These are phyloP conservation scores for Nevesoporus exiguus DNA, from an alignment of 768 basidiomycete species.

Conservation along the genomic window DNA sequence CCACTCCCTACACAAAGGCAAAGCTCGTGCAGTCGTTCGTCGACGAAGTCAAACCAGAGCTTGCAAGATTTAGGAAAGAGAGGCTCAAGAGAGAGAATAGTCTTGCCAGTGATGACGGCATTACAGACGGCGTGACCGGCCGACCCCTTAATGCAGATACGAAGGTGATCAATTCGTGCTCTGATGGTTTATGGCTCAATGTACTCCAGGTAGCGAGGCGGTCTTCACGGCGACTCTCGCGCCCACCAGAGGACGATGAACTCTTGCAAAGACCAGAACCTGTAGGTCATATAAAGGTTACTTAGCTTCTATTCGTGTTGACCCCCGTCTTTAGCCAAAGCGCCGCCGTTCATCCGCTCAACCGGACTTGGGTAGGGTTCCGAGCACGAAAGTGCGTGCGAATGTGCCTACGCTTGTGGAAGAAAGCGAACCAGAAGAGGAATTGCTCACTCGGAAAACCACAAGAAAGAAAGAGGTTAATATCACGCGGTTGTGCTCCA, in stretches of 20 bases:
- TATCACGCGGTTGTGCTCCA: background rate
- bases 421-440: constrained; percentile 76
- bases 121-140: constrained; percentile 82
- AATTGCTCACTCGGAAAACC: constrained; percentile 56
- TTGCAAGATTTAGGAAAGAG: constrained; percentile 58
- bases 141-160: constrained; percentile 48
- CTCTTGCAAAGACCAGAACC: constrained; percentile 49
- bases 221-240: constrained; percentile 64
- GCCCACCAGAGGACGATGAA: constrained; percentile 46
- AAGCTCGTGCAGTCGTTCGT: constrained; percentile 78
- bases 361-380: constrained; percentile 54
- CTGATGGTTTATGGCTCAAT: constrained; percentile 6
- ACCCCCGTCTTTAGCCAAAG: constrained; percentile 52
- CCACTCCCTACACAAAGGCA: constrained; percentile 71
- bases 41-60: constrained; percentile 64
- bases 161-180: constrained; percentile 37
- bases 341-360: constrained; percentile 78
- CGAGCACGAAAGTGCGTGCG: constrained; percentile 35
- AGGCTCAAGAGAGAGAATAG: constrained; percentile 64
- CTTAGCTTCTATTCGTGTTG: constrained; percentile 8
- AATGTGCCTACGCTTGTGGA: constrained; percentile 51
- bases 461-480: constrained; percentile 57
- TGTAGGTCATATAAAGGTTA: constrained; percentile 37
- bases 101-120: constrained; percentile 76
- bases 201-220: constrained; percentile 37